Evolutionary conservation across 371 early-diverging fungal genomes (phyloP), one percentile per base, ranked within the genome.

Genomic region (Syncephalastrum sp.): DNA sequence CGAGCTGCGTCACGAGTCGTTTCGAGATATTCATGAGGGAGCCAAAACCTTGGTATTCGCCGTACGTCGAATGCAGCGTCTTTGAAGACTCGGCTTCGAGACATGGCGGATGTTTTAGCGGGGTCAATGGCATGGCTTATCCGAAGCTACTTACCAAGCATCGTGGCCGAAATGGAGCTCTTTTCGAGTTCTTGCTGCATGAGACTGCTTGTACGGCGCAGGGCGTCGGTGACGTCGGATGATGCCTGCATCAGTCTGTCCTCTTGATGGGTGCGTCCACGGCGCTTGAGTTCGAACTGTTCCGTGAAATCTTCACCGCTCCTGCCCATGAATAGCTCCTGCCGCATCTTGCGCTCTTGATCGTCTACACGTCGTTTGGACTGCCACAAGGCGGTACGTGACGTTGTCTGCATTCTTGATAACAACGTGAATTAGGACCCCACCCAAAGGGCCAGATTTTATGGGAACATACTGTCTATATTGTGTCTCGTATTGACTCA

Each of bases 161-260:
- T 70, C 41, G 77, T 82, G 8, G 84, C 79, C 2, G 85, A 82
- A 49, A 83, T 80, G 2, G 82, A 63, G 48, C 89, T 88, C 29
- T 82, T 82, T 64, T 88, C 90, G 5, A 92, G 69, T 57, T 92
- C 92, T 63, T 82, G 82, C 10, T 84, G 78, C 89, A 92, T 87
- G 41, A 90, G 68, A 38, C 82, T 80, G 15, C 83, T 79, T 0
- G 90, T 89, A 56, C 88, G 81, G 53, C 77, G 71, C 4, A 92
- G 69, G 23, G 86, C 69, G 24, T 82, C 81, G 3, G 90, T 89
- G 5, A 87, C 81, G 55, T 87, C 82, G 2, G 71, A 64, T 24
- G 83, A 75, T 16, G 86, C 77, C 27, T 74, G 68, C 42, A 81
- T 54, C 16, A 82, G 27, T 1, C 73, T 61, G 13, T 82, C 74